phyloP scores from a whole-genome alignment of 768 basidiomycete species.

The Lyophyllum atratum region DNA sequence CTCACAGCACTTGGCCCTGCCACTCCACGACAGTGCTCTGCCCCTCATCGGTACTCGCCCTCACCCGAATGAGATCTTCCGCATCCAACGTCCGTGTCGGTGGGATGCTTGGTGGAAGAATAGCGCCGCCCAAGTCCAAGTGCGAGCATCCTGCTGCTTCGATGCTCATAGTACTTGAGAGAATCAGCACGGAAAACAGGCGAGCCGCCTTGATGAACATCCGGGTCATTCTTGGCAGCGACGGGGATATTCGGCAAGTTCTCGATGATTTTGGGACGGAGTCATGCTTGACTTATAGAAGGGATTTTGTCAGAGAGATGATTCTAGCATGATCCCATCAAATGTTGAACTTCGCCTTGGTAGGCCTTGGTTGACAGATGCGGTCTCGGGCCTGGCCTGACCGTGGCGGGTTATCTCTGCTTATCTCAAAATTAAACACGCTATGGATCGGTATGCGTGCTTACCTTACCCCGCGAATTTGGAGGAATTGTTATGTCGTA shows the following conservation, averaged over 20 bases:
- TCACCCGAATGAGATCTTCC: conserved; percentile 17
- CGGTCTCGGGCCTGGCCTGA: too few species aligned
- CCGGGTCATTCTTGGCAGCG: neutral
- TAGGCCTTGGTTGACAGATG: too few species aligned
- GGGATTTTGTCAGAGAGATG: too few species aligned
- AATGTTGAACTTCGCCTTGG: too few species aligned
- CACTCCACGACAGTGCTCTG: conserved; percentile 19
- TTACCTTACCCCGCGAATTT: too few species aligned
- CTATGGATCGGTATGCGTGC: too few species aligned
- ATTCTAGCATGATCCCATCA: neutral
- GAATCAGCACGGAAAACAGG: neutral
- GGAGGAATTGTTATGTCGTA: too few species aligned
- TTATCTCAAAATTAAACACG: too few species aligned
- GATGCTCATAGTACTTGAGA: neutral
- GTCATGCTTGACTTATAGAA: too few species aligned
- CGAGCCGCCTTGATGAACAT: neutral
- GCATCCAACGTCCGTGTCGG: conserved; percentile 4
- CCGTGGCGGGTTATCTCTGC: too few species aligned
- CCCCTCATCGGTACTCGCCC: conserved; percentile 18
- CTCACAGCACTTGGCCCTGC: conserved; percentile 21
- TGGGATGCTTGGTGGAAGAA: too few species aligned
- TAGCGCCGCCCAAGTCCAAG: too few species aligned
- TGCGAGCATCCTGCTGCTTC: neutral
- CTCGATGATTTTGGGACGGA: neutral
- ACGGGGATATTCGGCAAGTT: neutral